phyloP scores from a whole-genome alignment of 116 monocot genomes.

The Iris pallida region DNA sequence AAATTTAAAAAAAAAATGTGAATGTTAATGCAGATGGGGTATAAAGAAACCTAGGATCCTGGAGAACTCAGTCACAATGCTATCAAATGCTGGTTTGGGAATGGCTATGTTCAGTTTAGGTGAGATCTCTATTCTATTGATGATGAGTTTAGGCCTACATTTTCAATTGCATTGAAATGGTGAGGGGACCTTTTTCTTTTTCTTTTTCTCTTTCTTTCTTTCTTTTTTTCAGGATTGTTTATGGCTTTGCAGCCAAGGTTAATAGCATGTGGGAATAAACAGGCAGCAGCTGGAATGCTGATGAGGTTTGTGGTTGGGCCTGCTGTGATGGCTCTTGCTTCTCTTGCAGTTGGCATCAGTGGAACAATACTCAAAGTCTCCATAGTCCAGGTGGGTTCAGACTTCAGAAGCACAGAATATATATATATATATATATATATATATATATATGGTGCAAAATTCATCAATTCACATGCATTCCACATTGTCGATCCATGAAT shows the following conservation, averaged over 20 bases:
- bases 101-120: conserved; percentile 29
- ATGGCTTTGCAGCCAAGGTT: conserved; percentile 23
- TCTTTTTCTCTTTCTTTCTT: no score
- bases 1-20: no score
- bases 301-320: conserved; percentile 17
- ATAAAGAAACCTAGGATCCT: conserved; percentile 11
- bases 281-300: conserved; percentile 7
- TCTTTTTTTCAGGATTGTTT: conserved; percentile 15
- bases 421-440: no score
- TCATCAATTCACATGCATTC: no score
- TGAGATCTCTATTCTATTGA: no score
- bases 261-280: conserved; percentile 17
- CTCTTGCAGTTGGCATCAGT: conserved; percentile 15
- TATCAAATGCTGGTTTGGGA: conserved; percentile 22
- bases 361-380: conserved; percentile 9
- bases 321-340: conserved; percentile 14
- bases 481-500: no score
- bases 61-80: conserved; percentile 14
- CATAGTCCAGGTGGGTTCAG: conserved; percentile 15
- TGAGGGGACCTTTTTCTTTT: no score
- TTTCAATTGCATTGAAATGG: no score
- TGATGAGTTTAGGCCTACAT: no score
- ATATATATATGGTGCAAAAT: background rate
- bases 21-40: conserved; percentile 17
- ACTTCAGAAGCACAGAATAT: no score